These are phyloP conservation scores for Termitomyces sp. DNA, from an alignment of 768 basidiomycete genomes.

Conservation along the genomic window DNA sequence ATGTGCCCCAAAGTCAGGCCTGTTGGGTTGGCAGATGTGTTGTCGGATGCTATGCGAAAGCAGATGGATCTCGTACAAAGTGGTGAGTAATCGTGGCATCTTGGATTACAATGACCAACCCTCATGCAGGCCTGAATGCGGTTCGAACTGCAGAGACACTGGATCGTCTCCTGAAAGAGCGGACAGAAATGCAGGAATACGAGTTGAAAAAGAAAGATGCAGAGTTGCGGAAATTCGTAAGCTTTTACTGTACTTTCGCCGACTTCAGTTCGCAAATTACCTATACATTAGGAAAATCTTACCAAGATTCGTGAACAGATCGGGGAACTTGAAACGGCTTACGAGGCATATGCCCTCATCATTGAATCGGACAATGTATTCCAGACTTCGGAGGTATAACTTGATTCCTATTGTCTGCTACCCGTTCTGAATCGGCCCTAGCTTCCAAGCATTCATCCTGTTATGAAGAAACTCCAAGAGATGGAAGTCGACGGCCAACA, in stretches of 20 bases:
- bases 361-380: constrained; percentile 5
- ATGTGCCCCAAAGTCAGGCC: constrained; percentile 25
- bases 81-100: not conserved
- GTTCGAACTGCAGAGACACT: not conserved
- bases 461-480: constrained; percentile 14
- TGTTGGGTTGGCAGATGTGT: constrained; percentile 18
- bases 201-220: constrained; percentile 1
- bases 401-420: not conserved
- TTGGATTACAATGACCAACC: not conserved
- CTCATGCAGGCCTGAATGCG: constrained; percentile 1
- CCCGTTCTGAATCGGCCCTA: constrained; percentile 1
- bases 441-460: constrained; percentile 24
- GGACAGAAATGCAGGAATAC: not conserved
- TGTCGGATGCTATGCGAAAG: constrained; percentile 13
- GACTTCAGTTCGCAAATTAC: not conserved
- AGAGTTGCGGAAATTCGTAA: not conserved
- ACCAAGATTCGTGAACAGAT: constrained; percentile 5
- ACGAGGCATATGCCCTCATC: constrained; percentile 14
- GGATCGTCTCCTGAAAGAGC: constrained; percentile 3
- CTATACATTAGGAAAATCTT: not conserved
- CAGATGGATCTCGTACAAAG: constrained; percentile 9
- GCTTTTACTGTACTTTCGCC: not conserved
- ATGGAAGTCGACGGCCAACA: constrained; percentile 20
- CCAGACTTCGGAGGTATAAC: constrained; percentile 7
- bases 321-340: constrained; percentile 16